Conservation (phyloP, 768 basidiomycete genomes). For the Gloeostereum incarnatum region DNA sequence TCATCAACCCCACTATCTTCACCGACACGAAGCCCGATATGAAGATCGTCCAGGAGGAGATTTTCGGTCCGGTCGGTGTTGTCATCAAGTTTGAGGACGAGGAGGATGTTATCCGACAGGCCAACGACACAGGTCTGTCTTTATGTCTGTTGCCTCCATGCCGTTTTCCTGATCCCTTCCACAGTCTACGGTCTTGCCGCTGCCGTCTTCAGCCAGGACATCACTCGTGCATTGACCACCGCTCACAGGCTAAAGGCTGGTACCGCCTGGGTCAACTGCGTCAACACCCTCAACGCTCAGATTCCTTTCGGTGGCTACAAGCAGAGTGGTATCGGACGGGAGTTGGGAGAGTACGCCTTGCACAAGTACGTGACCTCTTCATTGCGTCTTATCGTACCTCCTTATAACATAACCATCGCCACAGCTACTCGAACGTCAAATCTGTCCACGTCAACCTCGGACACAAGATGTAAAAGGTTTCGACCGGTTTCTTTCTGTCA, state of each 20-base stretch:
- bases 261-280: conserved; percentile 47
- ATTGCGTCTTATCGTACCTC: conserved; percentile 2
- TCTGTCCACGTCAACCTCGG: conserved; percentile 53
- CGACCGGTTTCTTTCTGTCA: no score
- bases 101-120: conserved; percentile 46
- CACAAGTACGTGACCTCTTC: conserved; percentile 27
- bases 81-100: conserved; percentile 69
- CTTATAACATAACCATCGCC: not conserved
- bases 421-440: conserved; percentile 50
- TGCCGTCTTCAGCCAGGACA: conserved; percentile 64
- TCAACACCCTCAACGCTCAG: conserved; percentile 31
- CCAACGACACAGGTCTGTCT: conserved; percentile 41
- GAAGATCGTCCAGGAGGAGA: conserved; percentile 70
- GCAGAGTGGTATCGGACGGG: conserved; percentile 64
- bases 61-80: conserved; percentile 75
- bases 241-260: conserved; percentile 63
- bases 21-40: conserved; percentile 56
- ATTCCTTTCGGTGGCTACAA: conserved; percentile 70
- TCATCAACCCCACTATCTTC: conserved; percentile 70
- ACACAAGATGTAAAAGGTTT: no score
- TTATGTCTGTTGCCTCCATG: not conserved
- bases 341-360: conserved; percentile 57
- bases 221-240: conserved; percentile 53
- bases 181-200: conserved; percentile 72
- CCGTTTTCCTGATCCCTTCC: no score